phyloP scores from a whole-genome alignment of 768 basidiomycete genomes.

The Tulasnella calospora region DNA sequence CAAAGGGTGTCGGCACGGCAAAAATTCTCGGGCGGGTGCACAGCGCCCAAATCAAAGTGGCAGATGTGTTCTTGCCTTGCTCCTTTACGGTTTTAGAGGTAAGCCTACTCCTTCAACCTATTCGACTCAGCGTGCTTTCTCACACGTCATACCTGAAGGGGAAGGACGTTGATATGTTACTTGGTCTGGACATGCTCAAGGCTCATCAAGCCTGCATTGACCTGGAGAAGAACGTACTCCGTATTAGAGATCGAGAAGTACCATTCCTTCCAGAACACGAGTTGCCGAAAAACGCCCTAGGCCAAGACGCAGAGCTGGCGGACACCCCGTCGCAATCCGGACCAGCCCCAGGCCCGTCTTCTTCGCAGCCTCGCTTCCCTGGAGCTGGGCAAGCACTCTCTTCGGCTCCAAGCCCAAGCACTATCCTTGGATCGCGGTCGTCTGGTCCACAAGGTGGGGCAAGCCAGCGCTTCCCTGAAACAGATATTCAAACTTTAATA shows the following conservation, averaged over 20 bases:
- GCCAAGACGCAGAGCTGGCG: constrained; percentile 22
- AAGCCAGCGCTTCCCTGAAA: constrained; percentile 49
- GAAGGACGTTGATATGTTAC: constrained; percentile 86
- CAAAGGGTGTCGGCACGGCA: constrained; percentile 90
- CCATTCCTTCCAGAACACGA: constrained; percentile 90
- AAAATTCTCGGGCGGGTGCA: constrained; percentile 92
- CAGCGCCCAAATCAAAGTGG: constrained; percentile 84
- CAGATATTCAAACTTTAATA: constrained; percentile 59
- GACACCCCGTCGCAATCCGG: background rate
- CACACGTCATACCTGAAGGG: constrained; percentile 48
- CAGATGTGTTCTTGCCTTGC: constrained; percentile 78
- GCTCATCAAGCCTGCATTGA: constrained; percentile 96
- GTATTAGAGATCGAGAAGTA: constrained; percentile 90
- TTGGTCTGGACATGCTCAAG: constrained; percentile 99
- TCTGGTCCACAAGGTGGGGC: constrained; percentile 27
- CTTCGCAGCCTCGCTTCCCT: constrained; percentile 48
- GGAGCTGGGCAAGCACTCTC: constrained; percentile 65
- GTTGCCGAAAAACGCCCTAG: constrained; percentile 70
- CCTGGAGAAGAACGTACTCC: constrained; percentile 77
- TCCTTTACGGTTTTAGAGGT: constrained; percentile 96
- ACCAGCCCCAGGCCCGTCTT: constrained; percentile 30
- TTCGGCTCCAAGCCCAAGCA: constrained; percentile 38
- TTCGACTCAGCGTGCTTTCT: background rate
- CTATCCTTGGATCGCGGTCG: constrained; percentile 27
- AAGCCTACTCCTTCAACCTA: background rate